These are phyloP conservation scores for Tylopilus vinaceipallidus DNA, from an alignment of 768 basidiomycete genomes.

Conservation along the genomic window DNA sequence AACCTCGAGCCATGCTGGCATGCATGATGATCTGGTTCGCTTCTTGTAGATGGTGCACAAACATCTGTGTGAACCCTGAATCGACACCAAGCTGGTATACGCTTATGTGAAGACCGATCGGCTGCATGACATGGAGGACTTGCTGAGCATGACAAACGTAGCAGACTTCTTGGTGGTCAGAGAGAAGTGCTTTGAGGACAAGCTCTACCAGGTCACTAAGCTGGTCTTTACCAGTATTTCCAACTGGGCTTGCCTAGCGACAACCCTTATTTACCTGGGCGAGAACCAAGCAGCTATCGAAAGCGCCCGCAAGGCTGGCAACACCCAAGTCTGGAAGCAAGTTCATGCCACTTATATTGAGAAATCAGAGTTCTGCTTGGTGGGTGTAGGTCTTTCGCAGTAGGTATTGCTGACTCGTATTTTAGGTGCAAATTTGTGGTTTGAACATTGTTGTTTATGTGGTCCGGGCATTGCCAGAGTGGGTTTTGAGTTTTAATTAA, in stretches of 20 bases:
- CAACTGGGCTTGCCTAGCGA: slow-evolving; percentile 97
- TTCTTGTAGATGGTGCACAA: slow-evolving; percentile 99
- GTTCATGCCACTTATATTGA: slow-evolving; percentile 98
- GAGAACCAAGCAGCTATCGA: slow-evolving; percentile 99
- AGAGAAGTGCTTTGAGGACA: slow-evolving; percentile 99
- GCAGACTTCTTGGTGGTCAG: slow-evolving; percentile 96
- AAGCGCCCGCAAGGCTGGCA: slow-evolving; percentile 98
- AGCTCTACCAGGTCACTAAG: slow-evolving; percentile 96
- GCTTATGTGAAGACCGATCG: slow-evolving; percentile 98
- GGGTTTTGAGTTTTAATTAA: slow-evolving; percentile 9
- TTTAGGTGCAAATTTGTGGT: slow-evolving; percentile 95
- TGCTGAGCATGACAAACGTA: slow-evolving; percentile 97
- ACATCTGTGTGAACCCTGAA: slow-evolving; percentile 92
- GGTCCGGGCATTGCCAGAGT: slow-evolving; percentile 24
- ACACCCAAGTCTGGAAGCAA: slow-evolving; percentile 99
- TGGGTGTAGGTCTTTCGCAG: slow-evolving; percentile 29
- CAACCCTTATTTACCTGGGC: slow-evolving; percentile 95
- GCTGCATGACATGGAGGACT: slow-evolving; percentile 99
- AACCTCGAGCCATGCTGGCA: slow-evolving; percentile 90
- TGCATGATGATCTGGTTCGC: slow-evolving; percentile 90
- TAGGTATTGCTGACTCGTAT: slow-evolving; percentile 6
- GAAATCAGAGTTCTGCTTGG: slow-evolving; percentile 93
- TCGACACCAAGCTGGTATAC: slow-evolving; percentile 97
- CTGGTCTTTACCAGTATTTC: slow-evolving; percentile 95
- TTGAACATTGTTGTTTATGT: slow-evolving; percentile 97